phyloP scores from a whole-genome alignment of 441 rosid species.

The Flueggea neowawraea region DNA sequence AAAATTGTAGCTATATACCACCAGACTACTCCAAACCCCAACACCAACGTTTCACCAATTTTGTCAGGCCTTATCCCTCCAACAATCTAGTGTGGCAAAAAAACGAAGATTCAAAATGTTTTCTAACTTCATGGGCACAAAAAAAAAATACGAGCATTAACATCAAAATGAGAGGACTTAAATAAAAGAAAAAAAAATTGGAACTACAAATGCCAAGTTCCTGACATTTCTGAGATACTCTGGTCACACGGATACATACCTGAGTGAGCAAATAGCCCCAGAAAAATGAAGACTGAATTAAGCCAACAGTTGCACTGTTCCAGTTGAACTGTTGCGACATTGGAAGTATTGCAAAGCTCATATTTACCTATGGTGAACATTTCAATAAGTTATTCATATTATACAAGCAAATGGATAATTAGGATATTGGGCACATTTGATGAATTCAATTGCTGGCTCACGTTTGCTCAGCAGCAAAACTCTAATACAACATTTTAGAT shows the following conservation, averaged over 20 bases:
- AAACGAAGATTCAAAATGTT: constrained; percentile 3
- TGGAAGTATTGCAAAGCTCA: constrained; percentile 99
- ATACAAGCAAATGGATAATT: constrained; percentile 2
- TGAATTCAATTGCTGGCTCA: background rate
- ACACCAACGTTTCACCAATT: constrained; percentile 86
- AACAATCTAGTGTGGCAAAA: constrained; percentile 52
- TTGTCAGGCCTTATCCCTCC: constrained; percentile 99
- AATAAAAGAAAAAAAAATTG: background rate
- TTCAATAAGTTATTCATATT: constrained; percentile 6
- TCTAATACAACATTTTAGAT: background rate
- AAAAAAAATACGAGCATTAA: background rate
- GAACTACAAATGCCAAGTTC: constrained; percentile 6
- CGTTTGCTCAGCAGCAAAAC: background rate
- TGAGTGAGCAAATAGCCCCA: constrained; percentile 99
- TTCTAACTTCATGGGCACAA: background rate
- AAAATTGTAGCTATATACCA: constrained; percentile 90
- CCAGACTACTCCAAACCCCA: constrained; percentile 98
- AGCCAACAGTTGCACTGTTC: constrained; percentile 97
- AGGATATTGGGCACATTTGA: background rate
- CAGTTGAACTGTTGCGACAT: constrained; percentile 95
- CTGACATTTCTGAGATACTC: background rate
- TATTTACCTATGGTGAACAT: constrained; percentile 70
- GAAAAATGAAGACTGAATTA: constrained; percentile 98
- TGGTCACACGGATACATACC: constrained; percentile 33
- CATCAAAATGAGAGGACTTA: background rate